Base-by-base conservation (phyloP, 2,329 filamentous ascomycete genomes). In the Microascus cirrosus region DNA sequence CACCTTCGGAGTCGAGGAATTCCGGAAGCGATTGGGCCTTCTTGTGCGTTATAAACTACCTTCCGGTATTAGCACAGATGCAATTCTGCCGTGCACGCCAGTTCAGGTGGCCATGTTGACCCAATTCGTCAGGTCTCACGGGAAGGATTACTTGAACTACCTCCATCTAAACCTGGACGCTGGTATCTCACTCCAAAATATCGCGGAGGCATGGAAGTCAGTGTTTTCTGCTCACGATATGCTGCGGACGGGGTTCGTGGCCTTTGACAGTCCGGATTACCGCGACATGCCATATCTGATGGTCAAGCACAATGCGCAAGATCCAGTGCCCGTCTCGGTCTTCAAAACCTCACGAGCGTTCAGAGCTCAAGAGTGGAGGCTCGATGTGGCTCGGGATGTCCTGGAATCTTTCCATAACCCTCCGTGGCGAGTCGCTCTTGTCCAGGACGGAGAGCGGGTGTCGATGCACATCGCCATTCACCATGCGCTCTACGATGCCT, bases 401-500 rank as follows among this genome's bases (percentile, higher is more conserved):
- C 59, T 81, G 1, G 51, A 68, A 1, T 66, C 73, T 11, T 66
- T 87, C 3, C 73, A 83, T 50, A 61, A 67, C 0, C 83, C 84
- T 0, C 81, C 83, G 0, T 95, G 90, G 90, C 72, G 73, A 13
- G 68, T 89, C 22, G 71, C 73, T 0, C 54, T 90, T 1, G 66
- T 77, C 0, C 62, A 74, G 2, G 52, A 60, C 0, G 58, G 65
- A 0, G 55, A 61, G 0, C 52, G 56, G 1, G 39, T 61, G 4
- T 63, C 54, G 2, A 76, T 80, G 69, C 72, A 78, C 53, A 61
- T 84, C 3, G 67, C 74, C 1, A 76, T 90, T 2, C 87, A 95
- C 61, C 92, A 96, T 71, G 88, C 89, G 0, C 74, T 96, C 0
- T 96, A 95, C 63, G 92, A 96, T 72, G 92, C 90, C 0, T 77